Evolutionary conservation across 192 early-diverging fungal species (phyloP).

Genomic region (Podila clonocystis): DNA sequence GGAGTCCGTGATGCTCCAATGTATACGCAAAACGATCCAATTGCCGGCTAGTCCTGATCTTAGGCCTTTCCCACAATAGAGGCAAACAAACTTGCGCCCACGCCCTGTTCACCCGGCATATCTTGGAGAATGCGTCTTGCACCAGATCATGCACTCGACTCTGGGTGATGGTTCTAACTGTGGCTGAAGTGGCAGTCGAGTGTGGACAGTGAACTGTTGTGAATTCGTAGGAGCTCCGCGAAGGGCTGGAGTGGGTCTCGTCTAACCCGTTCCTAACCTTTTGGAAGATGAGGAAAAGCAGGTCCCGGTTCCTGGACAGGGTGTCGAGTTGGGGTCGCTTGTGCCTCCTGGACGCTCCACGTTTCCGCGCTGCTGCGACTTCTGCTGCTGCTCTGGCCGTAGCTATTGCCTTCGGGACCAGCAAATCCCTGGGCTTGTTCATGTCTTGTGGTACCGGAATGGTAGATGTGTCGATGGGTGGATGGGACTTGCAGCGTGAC

Average conservation of each 20-base stretch:
- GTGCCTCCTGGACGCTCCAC: not conserved
- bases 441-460: not conserved
- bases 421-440: not conserved
- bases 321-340: not conserved
- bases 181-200: not conserved
- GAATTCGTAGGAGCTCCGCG: not conserved
- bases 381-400: not conserved
- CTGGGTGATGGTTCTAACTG: conserved; percentile 11
- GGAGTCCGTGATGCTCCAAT: conserved; percentile 11
- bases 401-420: not conserved
- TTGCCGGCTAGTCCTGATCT: conserved; percentile 18
- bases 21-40: conserved; percentile 15
- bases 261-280: not conserved
- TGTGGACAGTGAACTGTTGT: conserved; percentile 4
- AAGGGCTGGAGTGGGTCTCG: not conserved
- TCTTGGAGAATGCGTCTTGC: conserved; percentile 19
- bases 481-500: too few species aligned
- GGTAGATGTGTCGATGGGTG: not conserved
- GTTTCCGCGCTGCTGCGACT: not conserved
- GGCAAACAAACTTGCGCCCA: conserved; percentile 10
- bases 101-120: conserved; percentile 14
- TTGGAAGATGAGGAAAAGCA: not conserved
- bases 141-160: conserved; percentile 13
- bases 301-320: not conserved
- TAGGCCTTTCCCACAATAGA: conserved; percentile 16